phyloP scores from a whole-genome alignment of 345 rosid species.

The Corymbia maculata region DNA sequence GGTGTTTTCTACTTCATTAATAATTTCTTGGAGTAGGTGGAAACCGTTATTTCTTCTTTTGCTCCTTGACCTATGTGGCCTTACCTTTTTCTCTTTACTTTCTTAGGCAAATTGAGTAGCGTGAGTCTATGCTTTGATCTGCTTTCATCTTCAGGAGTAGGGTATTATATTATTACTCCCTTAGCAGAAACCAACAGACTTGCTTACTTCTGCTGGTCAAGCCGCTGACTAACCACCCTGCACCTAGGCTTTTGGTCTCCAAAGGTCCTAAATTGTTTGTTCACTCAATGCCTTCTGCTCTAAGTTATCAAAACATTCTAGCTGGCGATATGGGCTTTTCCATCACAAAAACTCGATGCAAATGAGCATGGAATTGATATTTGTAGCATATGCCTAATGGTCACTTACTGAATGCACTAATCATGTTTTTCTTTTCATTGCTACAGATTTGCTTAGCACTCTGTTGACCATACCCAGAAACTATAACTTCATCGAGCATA shows the following conservation, averaged over 20 bases:
- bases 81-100: not conserved
- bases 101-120: not conserved
- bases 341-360: not conserved
- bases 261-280: not conserved
- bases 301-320: not conserved
- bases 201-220: not conserved
- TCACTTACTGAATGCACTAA: not conserved
- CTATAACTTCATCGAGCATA: conserved; percentile 76
- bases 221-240: not conserved
- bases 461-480: conserved; percentile 50
- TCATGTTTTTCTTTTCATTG: not conserved
- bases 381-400: not conserved
- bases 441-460: conserved; percentile 58
- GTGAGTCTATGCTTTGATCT: not conserved
- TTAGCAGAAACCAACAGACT: not conserved
- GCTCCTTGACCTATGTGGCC: not conserved
- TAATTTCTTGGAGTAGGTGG: not conserved
- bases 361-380: not conserved
- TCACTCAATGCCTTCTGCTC: not conserved
- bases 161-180: not conserved
- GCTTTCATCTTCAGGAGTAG: not conserved
- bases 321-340: not conserved
- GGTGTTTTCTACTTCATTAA: not conserved
- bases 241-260: not conserved
- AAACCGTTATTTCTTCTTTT: not conserved